Evolutionary conservation across 2,329 filamentous ascomycete species (phyloP).

Genomic region (Aotearoamyces nothofagi): DNA sequence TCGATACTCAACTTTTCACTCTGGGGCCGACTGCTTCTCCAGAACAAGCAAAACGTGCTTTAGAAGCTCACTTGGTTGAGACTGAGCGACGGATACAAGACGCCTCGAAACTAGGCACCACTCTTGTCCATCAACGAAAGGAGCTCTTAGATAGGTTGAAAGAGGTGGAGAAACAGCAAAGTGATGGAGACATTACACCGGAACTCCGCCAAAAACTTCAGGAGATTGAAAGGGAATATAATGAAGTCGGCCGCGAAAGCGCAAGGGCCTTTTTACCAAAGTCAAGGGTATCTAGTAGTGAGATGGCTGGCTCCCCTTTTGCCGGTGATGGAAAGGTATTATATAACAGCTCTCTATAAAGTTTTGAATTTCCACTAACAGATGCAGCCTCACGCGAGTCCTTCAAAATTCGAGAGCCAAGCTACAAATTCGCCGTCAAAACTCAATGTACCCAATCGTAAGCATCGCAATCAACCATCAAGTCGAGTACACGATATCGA

Average conservation of each 20-base stretch:
- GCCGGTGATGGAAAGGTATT: slow-evolving; percentile 29
- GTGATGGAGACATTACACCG: slow-evolving; percentile 63
- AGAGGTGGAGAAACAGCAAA: slow-evolving; percentile 67
- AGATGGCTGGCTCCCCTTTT: slow-evolving; percentile 31
- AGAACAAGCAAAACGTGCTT: slow-evolving; percentile 70
- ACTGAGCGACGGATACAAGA: slow-evolving; percentile 86
- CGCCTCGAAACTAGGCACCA: slow-evolving; percentile 75
- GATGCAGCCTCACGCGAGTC: slow-evolving; percentile 51
- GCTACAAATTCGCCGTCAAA: slow-evolving; percentile 81
- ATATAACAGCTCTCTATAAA: slow-evolving; percentile 3
- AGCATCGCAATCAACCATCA: slow-evolving; percentile 77
- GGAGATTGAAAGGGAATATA: slow-evolving; percentile 88
- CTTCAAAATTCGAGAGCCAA: slow-evolving; percentile 70
- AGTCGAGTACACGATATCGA: slow-evolving; percentile 91
- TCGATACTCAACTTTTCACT: slow-evolving; percentile 68
- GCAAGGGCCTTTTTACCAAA: slow-evolving; percentile 79
- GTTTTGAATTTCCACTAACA: too few species aligned
- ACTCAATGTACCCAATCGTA: slow-evolving; percentile 71
- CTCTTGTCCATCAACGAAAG: slow-evolving; percentile 74
- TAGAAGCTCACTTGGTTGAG: slow-evolving; percentile 84
- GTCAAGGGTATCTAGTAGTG: slow-evolving; percentile 61
- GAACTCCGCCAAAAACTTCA: slow-evolving; percentile 71
- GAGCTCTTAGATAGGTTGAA: slow-evolving; percentile 68
- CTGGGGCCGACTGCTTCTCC: slow-evolving; percentile 66
- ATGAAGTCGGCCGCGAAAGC: slow-evolving; percentile 81